phyloP scores from a whole-genome alignment of 257 asterid species.

The Nicotiana paniculata region DNA sequence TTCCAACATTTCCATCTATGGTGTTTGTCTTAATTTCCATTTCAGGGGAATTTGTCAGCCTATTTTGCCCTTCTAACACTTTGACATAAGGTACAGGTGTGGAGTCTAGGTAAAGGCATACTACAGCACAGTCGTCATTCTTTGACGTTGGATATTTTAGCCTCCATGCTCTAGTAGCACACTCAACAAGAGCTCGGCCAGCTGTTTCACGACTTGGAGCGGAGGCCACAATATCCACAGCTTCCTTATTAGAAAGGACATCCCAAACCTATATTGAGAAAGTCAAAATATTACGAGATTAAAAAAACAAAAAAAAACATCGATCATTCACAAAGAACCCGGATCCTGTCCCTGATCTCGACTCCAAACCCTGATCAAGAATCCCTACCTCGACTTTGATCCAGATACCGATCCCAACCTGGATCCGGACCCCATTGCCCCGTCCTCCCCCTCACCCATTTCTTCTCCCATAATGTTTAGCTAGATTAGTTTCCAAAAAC shows the following conservation, averaged over 20 bases:
- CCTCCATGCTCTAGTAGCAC: slow-evolving; percentile 96
- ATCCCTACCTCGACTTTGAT: no score
- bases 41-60: slow-evolving; percentile 14
- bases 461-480: no score
- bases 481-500: no score
- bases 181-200: slow-evolving; percentile 88
- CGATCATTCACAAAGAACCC: no score
- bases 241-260: slow-evolving; percentile 93
- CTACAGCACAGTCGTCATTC: slow-evolving; percentile 91
- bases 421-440: no score
- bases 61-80: slow-evolving; percentile 18
- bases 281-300: neutral
- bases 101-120: slow-evolving; percentile 65
- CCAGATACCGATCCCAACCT: no score
- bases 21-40: slow-evolving; percentile 23
- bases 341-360: no score
- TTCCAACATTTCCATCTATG: neutral
- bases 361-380: no score
- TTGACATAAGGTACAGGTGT: slow-evolving; percentile 7
- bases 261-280: slow-evolving; percentile 75
- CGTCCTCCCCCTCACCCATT: no score
- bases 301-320: no score
- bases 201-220: slow-evolving; percentile 85
- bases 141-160: slow-evolving; percentile 97
- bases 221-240: slow-evolving; percentile 79